These are phyloP conservation scores for Pelargonium myrrhifolium DNA, from an alignment of 441 rosid genomes.

Conservation along the genomic window DNA sequence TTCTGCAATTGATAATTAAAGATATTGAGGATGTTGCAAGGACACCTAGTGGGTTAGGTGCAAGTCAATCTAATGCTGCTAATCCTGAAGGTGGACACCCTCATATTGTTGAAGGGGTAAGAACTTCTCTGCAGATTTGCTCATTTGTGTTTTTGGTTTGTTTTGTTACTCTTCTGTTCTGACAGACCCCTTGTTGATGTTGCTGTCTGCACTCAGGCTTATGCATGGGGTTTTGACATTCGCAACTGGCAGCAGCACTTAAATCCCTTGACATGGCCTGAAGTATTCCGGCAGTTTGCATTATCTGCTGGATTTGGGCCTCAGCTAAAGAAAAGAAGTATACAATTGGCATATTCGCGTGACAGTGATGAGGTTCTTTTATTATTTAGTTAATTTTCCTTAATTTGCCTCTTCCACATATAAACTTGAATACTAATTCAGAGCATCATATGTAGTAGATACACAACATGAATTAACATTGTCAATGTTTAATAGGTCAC, in stretches of 20 bases:
- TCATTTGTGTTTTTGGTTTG: neutral
- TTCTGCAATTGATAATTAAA: constrained; percentile 56
- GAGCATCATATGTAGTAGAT: neutral
- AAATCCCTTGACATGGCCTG: constrained; percentile 79
- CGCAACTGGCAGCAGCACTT: constrained; percentile 64
- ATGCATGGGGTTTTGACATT: constrained; percentile 81
- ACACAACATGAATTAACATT: too few relatives aligned
- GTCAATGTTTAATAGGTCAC: too few relatives aligned
- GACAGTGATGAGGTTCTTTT: constrained; percentile 50
- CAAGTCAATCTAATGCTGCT: constrained; percentile 49
- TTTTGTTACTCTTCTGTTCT: constrained; percentile 11
- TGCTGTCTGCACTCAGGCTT: constrained; percentile 39
- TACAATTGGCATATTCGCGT: constrained; percentile 33
- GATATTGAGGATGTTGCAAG: constrained; percentile 78
- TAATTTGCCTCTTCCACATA: neutral
- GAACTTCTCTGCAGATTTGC: constrained; percentile 17
- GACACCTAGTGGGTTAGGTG: constrained; percentile 47
- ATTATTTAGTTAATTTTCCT: constrained; percentile 19
- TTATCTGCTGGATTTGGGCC: constrained; percentile 81
- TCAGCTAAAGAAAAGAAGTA: constrained; percentile 42
- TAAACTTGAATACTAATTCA: neutral
- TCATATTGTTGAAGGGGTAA: constrained; percentile 78
- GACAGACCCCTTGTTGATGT: neutral
- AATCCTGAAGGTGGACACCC: constrained; percentile 84
- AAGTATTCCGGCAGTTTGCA: constrained; percentile 75